phyloP scores from a whole-genome alignment of 2,329 filamentous ascomycete genomes.

The Cercospora brassicicola region DNA sequence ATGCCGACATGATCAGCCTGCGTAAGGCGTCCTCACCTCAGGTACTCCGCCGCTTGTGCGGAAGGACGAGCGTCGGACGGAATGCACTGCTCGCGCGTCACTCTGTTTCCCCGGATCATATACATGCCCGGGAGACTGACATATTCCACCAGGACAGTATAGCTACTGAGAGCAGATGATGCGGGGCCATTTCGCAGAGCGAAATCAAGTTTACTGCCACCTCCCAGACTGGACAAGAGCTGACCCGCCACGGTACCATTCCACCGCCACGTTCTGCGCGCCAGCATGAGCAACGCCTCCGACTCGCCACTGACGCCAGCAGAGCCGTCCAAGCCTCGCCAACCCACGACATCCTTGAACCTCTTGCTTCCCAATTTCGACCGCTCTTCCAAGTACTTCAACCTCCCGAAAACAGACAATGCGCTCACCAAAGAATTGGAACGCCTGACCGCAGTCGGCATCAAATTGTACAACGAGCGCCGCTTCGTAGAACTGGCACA shows the following conservation, averaged over 20 bases:
- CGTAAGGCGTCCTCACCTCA: background rate
- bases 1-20: background rate
- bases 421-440: background rate
- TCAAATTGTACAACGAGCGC: constrained; percentile 8
- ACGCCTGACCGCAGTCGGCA: constrained; percentile 4
- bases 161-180: background rate
- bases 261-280: background rate
- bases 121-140: background rate
- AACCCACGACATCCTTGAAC: background rate
- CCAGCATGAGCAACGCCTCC: background rate
- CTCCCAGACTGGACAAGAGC: background rate
- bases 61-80: background rate
- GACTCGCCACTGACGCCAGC: background rate
- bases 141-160: background rate
- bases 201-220: background rate
- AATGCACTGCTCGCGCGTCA: background rate
- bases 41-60: background rate
- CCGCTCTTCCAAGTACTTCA: background rate
- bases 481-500: constrained; percentile 4
- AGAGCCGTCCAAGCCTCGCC: background rate
- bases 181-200: background rate
- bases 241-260: background rate
- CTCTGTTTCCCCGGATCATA: background rate
- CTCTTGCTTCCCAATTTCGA: constrained; percentile 5
- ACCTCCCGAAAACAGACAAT: background rate